Evolutionary conservation across 495 filamentous ascomycete genomes (phyloP), one percentile per base, ranked within the genome.

Genomic region (Rostrohypoxylon terebratum): DNA sequence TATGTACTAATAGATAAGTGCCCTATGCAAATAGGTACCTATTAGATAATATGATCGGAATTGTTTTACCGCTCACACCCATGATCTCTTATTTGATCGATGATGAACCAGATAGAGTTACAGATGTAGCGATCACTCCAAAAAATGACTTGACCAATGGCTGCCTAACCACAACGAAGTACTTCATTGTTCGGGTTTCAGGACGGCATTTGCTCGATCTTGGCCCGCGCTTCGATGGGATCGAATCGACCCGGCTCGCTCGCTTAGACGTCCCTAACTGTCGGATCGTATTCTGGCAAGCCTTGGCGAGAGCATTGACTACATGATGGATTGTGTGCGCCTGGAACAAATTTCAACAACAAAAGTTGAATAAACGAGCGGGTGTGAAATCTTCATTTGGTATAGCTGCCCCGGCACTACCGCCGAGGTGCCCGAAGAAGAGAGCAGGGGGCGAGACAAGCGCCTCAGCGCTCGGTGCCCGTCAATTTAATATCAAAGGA

Each of bases 401-500:
- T n/a, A 68, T 68, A 38, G 33, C 28, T 23, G 18, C 34, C 31
- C 45, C 53, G 34, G 45, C 36, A 13, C 34, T 13, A 16, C 9
- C 40, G 20, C 42, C 63, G 62, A 62, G 58, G 23, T 71, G 33
- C 57, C 50, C 33, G 50, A 63, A 23, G 51, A 55, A 55, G 25
- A 38, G 13, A n/a, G 4, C 42, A 45, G 60, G 59, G 71, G 42
- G 21, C 25, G 25, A 58, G 55, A 66, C 64, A 53, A 40, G 51
- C 64, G 53, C 57, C 18, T 9, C 16, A 58, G 54, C 55, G 66
- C 63, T 67, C 59, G 58, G 66, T 28, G 25, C 51, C n/a, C 38
- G 57, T 63, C 59, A 60, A 45, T 70, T 50, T 70, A 66, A 69
- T 47, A 74, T 74, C 71, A 74, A 66, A 67, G 71, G 71, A 63